Percentiles rank a stretch among this genome's conserved stretches.
These are phyloP conservation scores for Fragaria iinumae DNA, from an alignment of 306 rosid genomes.

Conservation along the genomic window DNA sequence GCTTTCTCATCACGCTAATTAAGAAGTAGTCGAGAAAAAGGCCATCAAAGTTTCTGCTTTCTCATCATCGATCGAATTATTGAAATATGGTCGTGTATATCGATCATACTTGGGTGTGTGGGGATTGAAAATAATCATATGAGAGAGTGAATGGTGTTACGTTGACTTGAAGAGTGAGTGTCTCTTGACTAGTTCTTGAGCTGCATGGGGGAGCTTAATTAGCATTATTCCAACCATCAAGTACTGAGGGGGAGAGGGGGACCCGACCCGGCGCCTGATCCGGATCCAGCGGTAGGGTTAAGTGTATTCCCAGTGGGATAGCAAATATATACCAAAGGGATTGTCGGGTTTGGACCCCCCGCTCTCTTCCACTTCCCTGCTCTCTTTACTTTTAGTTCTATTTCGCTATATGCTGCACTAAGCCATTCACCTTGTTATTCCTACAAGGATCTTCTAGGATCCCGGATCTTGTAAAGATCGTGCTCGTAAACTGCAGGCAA, in stretches of 20 bases:
- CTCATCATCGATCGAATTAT: background rate
- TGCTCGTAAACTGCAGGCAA: background rate
- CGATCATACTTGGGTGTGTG: background rate
- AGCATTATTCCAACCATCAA: slow-evolving; percentile 8
- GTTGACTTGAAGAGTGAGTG: background rate
- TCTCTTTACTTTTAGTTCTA: background rate
- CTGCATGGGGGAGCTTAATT: background rate
- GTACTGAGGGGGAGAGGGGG: background rate
- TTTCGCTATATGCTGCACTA: background rate
- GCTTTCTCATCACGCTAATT: background rate
- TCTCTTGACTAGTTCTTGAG: background rate
- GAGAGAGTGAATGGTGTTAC: background rate
- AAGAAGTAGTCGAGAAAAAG: background rate
- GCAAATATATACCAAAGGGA: background rate
- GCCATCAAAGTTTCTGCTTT: background rate
- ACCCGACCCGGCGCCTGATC: slow-evolving; percentile 23
- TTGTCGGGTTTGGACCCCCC: background rate
- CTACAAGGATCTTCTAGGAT: background rate
- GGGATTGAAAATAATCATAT: background rate
- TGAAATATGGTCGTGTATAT: background rate
- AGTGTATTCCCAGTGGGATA: slow-evolving; percentile 17
- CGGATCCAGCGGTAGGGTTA: slow-evolving; percentile 20
- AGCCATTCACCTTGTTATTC: background rate
- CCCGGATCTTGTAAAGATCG: background rate
- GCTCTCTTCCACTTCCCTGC: background rate